Conservation (phyloP, 768 basidiomycete species). For the Kwoniella bestiolae region DNA sequence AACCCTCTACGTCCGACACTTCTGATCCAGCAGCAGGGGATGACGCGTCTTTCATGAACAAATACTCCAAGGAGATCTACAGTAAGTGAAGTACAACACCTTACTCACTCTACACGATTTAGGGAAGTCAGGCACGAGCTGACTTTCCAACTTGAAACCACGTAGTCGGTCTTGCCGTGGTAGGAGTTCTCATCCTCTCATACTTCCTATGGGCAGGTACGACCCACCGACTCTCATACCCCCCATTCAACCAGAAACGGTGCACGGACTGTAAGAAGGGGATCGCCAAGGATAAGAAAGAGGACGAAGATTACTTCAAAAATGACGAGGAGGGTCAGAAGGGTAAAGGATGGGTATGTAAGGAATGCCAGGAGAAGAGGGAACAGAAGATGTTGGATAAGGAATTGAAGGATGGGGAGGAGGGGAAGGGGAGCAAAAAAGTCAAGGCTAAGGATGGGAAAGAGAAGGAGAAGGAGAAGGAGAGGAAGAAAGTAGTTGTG, state of each 20-base stretch:
- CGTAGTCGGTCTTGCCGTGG: conserved; percentile 17
- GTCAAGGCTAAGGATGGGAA: neutral
- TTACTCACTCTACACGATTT: no score
- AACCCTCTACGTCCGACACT: neutral
- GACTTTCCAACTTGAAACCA: no score
- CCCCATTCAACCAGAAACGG: conserved; percentile 22
- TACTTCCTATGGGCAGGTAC: conserved; percentile 18
- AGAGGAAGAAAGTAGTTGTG: neutral
- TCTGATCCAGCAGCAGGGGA: neutral
- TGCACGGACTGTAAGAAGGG: conserved; percentile 17
- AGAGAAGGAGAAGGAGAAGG: neutral
- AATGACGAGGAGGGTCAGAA: neutral
- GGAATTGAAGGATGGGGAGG: neutral
- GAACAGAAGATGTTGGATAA: conserved; percentile 8
- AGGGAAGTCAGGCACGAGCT: no score
- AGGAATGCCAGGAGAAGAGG: conserved; percentile 8
- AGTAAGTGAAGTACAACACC: no score
- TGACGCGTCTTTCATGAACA: conserved; percentile 13
- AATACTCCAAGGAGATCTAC: conserved; percentile 11
- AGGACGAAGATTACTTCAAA: conserved; percentile 20
- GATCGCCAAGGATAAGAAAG: conserved; percentile 3
- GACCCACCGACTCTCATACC: conserved; percentile 10
- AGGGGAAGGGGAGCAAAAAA: neutral
- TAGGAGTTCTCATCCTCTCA: conserved; percentile 1
- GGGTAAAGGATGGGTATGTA: conserved; percentile 12